A percentile compares a stretch with the other conserved stretches of the same genome.
Conservation (phyloP, 768 basidiomycete genomes). For the Trametes punicea region DNA sequence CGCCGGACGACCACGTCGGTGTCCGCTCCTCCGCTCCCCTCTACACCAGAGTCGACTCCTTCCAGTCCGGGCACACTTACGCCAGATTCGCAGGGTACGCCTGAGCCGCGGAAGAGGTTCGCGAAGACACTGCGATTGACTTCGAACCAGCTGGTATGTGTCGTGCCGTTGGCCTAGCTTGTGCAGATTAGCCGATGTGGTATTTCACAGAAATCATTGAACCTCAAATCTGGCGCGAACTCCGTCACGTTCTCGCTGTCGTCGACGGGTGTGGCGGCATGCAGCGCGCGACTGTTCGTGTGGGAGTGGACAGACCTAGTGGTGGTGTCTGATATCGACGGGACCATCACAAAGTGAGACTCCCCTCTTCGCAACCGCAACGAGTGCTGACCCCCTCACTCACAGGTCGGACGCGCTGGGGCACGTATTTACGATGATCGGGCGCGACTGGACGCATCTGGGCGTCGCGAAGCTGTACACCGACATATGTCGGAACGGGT, state of each 20-base stretch:
- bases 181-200: neutral
- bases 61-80: neutral
- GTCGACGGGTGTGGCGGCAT: conserved; percentile 74
- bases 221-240: conserved; percentile 85
- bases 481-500: conserved; percentile 92
- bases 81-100: neutral
- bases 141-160: conserved; percentile 84
- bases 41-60: neutral
- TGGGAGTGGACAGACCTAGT: conserved; percentile 92
- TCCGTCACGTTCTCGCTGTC: conserved; percentile 92
- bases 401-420: conserved; percentile 90
- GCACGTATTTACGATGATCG: conserved; percentile 96
- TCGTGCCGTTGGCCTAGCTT: neutral
- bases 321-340: conserved; percentile 96
- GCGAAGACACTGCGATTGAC: conserved; percentile 92
- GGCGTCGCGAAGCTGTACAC: conserved; percentile 98
- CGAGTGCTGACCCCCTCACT: neutral
- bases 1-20: conserved; percentile 5
- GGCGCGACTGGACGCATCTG: conserved; percentile 96
- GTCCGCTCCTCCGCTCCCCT: conserved; percentile 6
- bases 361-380: neutral
- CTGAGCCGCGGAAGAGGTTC: conserved; percentile 48
- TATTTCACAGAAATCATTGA: conserved; percentile 68
- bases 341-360: conserved; percentile 93
- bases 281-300: conserved; percentile 90